Base-by-base conservation (phyloP, 2,329 filamentous ascomycete genomes). In the Hypoxylon sp. region DNA sequence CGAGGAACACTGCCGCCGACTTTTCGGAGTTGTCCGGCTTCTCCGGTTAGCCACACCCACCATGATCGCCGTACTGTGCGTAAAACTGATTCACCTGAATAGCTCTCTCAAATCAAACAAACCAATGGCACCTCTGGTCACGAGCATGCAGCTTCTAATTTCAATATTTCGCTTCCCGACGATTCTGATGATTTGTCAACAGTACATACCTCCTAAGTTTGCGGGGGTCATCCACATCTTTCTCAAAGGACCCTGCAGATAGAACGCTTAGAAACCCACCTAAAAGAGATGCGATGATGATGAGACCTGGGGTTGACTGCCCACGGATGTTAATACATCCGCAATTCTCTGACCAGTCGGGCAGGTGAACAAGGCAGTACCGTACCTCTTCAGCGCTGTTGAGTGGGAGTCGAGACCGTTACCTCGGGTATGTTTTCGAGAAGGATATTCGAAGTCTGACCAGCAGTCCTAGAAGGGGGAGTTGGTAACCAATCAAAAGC, bases 401-500 rank as follows among this genome's bases (percentile, higher is more conserved):
- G 60, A 64, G 56, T 53, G 36, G 38, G 40, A 50, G n/a, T 20
- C 40, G 42, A 57, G 42, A 52, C 40, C 50, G 36, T 36, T 24
- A 46, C 54, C 12, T 22, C 40, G 42, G 57, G 60, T 57, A 44
- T 55, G 46, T 46, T 49, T 46, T 67, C 36, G 18, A 55, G 40
- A 55, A 55, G 40, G 52, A 18, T 33, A 55, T 71, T 64, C 50
- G 54, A 68, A 68, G 58, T 62, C 57, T 65, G 50, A 70, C 69
- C 62, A 72, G 71, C 69, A 74, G 71, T 71, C 72, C 65, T 73
- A 73, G 58, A 67, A 68, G 58, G 44, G 36, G 44, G 30, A 11
- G 40, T 44, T 28, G 61, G 51, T 65, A 59, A 45, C 70, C 68
- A 73, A 72, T 70, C 9, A 68, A 51, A 60, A 49, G 51, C 49